Evolutionary conservation across 2,329 filamentous ascomycete species (phyloP), one percentile per base, ranked within the genome.

Genomic region (Ceratocystis papillata): DNA sequence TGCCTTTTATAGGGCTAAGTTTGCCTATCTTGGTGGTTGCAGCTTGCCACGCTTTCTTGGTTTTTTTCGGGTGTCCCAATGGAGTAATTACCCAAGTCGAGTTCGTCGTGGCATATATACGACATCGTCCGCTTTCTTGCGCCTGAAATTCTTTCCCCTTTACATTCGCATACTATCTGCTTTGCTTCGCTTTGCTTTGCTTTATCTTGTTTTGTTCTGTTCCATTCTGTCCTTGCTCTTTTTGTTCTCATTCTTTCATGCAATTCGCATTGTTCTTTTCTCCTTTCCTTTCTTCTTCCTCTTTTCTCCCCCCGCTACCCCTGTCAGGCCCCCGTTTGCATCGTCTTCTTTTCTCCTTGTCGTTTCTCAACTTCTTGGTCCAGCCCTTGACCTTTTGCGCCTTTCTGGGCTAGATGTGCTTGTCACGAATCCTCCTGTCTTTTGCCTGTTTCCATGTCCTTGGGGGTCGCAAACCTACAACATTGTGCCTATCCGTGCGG

Each of bases 281-380:
- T 59, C 53, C n/a, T 17, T 50, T 57, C 30, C 30, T 12, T 33
- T 33, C 25, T 57, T 57, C 22, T 28, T 15, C 30, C 53, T 50
- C 46, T 50, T 50, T 50, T 22, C 48, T 25, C 20, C 48, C 7
- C 20, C 10, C 8, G 20, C 22, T 22, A 22, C 28, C 55, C 55
- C 55, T 59, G 55, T 59, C 5, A 7, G 55, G 3, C 25, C 28
- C 12, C 55, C 28, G 55, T 59, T 59, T 59, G 55, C 55, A 59
- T 59, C 55, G 15, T 53, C 55, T 10, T 41, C 55, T 37, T 59
- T 17, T 17, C 28, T 59, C 55, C 33, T 59, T 37, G n/a, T 8
- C 55, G 55, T 53, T 37, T 28, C 55, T 59, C 30, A n/a, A n/a
- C 55, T 59, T n/a, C 30, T 59, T 33, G 55, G 25, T n/a, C 55